These are phyloP conservation scores for Scheffersomyces ergatensis DNA, from an alignment of 805 yeast genomes.

Conservation along the genomic window DNA sequence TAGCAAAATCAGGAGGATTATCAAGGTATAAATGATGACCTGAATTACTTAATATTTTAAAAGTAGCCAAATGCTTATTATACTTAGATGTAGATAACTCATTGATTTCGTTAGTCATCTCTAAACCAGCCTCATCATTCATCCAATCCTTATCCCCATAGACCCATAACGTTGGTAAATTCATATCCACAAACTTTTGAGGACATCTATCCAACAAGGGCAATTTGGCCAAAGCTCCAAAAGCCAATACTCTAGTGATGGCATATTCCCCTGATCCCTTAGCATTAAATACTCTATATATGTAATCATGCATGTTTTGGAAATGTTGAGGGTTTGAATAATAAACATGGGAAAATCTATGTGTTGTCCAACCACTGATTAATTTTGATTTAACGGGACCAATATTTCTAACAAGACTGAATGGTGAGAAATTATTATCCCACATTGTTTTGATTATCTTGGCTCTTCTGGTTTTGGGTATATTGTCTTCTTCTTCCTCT, in stretches of 20 bases:
- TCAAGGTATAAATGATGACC: constrained; percentile 59
- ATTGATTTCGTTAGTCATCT: constrained; percentile 33
- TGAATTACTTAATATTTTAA: constrained; percentile 36
- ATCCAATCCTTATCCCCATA: constrained; percentile 75
- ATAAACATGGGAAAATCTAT: constrained; percentile 42
- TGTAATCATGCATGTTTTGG: constrained; percentile 50
- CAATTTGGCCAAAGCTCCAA: constrained; percentile 55
- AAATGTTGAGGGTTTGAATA: constrained; percentile 27
- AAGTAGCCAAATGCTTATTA: constrained; percentile 27
- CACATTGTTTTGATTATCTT: constrained; percentile 44
- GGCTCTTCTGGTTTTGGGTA: constrained; percentile 17
- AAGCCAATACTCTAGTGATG: constrained; percentile 55
- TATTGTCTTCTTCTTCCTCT: constrained; percentile 5
- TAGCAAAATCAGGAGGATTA: constrained; percentile 39
- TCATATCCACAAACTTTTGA: constrained; percentile 34
- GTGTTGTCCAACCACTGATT: constrained; percentile 53
- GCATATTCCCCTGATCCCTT: constrained; percentile 67
- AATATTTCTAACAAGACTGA: constrained; percentile 43
- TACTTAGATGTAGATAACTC: constrained; percentile 25
- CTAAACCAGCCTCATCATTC: constrained; percentile 59
- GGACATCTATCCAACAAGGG: constrained; percentile 57
- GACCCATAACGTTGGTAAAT: constrained; percentile 52
- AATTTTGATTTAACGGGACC: constrained; percentile 57
- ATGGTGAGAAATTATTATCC: constrained; percentile 56
- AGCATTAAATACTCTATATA: constrained; percentile 50